A percentile compares a stretch with the other conserved stretches of the same genome.
These are phyloP conservation scores for Brassica nigra DNA, from an alignment of 345 rosid genomes.

Conservation along the genomic window DNA sequence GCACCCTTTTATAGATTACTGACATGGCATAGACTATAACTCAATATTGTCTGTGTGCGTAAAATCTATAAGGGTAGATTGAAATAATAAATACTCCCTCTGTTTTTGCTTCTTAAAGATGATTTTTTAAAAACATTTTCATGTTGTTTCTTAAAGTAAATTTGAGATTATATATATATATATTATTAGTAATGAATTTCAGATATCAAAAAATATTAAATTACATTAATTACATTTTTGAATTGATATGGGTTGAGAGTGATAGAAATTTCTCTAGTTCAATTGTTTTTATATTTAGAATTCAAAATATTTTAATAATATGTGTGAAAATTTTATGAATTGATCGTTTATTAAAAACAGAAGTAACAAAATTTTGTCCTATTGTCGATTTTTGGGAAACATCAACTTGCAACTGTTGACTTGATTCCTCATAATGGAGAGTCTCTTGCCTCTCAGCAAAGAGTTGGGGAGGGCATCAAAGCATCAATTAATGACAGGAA, in stretches of 20 bases:
- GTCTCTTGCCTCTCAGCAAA: not conserved
- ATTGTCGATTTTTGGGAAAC: too few species aligned
- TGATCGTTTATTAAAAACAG: not conserved
- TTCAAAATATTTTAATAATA: too few species aligned
- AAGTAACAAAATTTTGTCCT: not conserved
- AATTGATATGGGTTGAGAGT: not conserved
- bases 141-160: not conserved
- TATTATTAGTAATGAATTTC: not conserved
- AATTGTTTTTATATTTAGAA: too few species aligned
- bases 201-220: not conserved
- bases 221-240: too few species aligned
- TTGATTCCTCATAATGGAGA: not conserved
- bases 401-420: not conserved
- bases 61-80: too few species aligned
- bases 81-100: not conserved
- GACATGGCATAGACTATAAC: not conserved
- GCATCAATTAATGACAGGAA: not conserved
- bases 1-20: not conserved
- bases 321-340: not conserved
- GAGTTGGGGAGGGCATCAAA: not conserved
- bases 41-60: too few species aligned
- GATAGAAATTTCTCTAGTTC: not conserved
- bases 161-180: not conserved
- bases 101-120: not conserved
- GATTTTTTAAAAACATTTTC: not conserved